Base-by-base conservation (phyloP, 139 green algal species). In the Pseudopediastrum boryanum region DNA sequence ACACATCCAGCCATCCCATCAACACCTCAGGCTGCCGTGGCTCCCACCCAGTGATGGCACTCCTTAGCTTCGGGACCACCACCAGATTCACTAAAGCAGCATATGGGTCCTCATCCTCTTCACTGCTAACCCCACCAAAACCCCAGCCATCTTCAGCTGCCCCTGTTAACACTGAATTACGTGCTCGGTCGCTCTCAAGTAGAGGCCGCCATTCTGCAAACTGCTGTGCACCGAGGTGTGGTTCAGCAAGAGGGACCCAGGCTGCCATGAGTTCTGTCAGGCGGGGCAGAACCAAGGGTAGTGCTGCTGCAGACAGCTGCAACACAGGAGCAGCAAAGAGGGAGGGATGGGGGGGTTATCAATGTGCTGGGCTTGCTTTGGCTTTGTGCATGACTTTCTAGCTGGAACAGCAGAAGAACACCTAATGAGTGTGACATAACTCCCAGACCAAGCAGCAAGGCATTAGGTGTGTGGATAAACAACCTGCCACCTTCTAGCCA, bases 1-100 rank as follows among this genome's bases (percentile, higher is more conserved):
- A 99, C 1, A 50, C 70, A 48, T 98, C 93, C 74, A 99, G 58
- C 59, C 95, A 95, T 10, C 67, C 56, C 68, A 99, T 86, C 71
- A 97, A 59, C 39, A 90, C 85, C 77, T 96, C 93, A 4, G 95
- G 90, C 48, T 97, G 83, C 19, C 85, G 72, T 0, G 94, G 92
- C 67, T 98, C 86, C 95, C 95, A 99, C 1, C 48, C 44, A 61
- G 84, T 93, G 25, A 89, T 65, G 36, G 74, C 74, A 42, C 62
- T 67, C 74, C 74, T 39, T 31, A 99, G 42, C 19, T 84, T 84
- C 13, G 96, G 95, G 85, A 99, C 83, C 68, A 99, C 81, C 38
- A 89, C 68, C 52, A 95, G 89, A 27, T 56, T 77, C 50, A 98
- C 72, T 42, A 99, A 85, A 21, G 64, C 42, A 12, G 69, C 73